Percentiles rank a stretch among this genome's conserved stretches.
phyloP scores from a whole-genome alignment of 78 protist species.

The Acrasis kona region DNA sequence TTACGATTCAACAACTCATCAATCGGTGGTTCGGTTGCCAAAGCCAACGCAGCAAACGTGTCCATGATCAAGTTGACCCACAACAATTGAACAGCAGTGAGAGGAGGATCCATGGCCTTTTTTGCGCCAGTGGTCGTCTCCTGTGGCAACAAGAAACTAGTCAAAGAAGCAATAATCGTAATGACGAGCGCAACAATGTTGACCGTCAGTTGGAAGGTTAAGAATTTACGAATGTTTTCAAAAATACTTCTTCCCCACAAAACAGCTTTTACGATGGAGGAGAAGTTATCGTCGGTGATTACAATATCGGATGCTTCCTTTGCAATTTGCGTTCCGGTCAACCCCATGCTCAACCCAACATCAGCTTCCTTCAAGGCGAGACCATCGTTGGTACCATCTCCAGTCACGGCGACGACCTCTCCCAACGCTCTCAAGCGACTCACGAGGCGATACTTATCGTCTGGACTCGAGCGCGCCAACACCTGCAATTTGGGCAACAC shows the following conservation, averaged over 20 bases:
- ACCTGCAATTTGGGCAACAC: slow-evolving; percentile 60
- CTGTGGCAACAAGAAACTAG: too few relatives aligned
- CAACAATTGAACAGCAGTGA: slow-evolving; percentile 70
- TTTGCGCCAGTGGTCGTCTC: neutral
- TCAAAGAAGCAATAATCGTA: slow-evolving; percentile 54
- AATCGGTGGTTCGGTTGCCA: slow-evolving; percentile 77
- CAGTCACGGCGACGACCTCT: slow-evolving; percentile 88
- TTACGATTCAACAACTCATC: slow-evolving; percentile 17
- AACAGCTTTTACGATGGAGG: slow-evolving; percentile 48
- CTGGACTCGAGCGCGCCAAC: slow-evolving; percentile 79
- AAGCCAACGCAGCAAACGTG: slow-evolving; percentile 82
- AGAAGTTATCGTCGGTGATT: slow-evolving; percentile 83
- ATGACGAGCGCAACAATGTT: slow-evolving; percentile 64
- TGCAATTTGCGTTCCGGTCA: slow-evolving; percentile 78
- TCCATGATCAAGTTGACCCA: slow-evolving; percentile 90
- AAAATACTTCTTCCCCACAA: slow-evolving; percentile 62
- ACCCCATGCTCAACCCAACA: slow-evolving; percentile 83
- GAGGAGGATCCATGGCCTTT: slow-evolving; percentile 53
- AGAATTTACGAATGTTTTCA: slow-evolving; percentile 65
- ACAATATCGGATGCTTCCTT: slow-evolving; percentile 88
- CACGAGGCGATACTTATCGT: slow-evolving; percentile 74
- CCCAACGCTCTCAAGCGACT: slow-evolving; percentile 29
- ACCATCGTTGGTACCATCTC: slow-evolving; percentile 77
- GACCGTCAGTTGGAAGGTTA: slow-evolving; percentile 71
- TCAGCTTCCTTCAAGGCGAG: slow-evolving; percentile 79